Evolutionary conservation across 345 rosid genomes (phyloP).

Genomic region (Arabidopsis thaliana): TAIR10.1 NC_003071.7:17787001-17787500

Average conservation of each 20-base stretch:
- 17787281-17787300: neutral
- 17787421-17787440: neutral
- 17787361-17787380: neutral
- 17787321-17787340: neutral
- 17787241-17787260: neutral
- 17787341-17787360: neutral
- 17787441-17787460: conserved; percentile 1
- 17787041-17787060: neutral
- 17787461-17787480: neutral
- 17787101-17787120: conserved; percentile 4
- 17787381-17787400: neutral
- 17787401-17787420: neutral
- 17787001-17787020: conserved; percentile 14
- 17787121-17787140: neutral
- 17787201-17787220: neutral
- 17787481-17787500: conserved; percentile 3
- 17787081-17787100: conserved; percentile 14
- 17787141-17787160: neutral
- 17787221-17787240: neutral
- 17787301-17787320: neutral
- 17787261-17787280: neutral
- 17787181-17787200: conserved; percentile 10
- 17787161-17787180: conserved; percentile 19
- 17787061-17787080: neutral
- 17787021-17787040: conserved; percentile 1